phyloP scores from a whole-genome alignment of 805 yeast species.

The Lipomyces yamanashiensis region DNA sequence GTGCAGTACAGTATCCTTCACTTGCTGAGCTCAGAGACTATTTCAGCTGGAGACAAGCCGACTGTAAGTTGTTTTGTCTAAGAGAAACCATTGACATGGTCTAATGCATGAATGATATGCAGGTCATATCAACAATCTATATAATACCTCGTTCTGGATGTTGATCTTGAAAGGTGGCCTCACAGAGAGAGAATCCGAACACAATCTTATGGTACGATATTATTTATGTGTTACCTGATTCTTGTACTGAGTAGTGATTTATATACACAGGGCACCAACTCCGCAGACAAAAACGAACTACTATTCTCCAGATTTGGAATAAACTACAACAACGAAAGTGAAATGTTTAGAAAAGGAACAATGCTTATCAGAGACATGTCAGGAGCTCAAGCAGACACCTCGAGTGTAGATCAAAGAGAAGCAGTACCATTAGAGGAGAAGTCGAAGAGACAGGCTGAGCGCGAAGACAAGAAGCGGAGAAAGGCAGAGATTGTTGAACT shows the following conservation, averaged over 20 bases:
- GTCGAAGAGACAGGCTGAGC: slow-evolving; percentile 55
- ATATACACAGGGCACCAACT: slow-evolving; percentile 61
- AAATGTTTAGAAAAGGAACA: slow-evolving; percentile 85
- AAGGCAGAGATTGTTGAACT: slow-evolving; percentile 53
- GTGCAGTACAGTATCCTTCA: slow-evolving; percentile 86
- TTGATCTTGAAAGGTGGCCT: slow-evolving; percentile 71
- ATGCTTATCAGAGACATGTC: slow-evolving; percentile 55
- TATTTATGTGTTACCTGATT: neutral
- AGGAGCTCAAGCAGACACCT: neutral
- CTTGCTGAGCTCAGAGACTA: slow-evolving; percentile 69
- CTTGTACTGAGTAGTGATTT: neutral
- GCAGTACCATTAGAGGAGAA: slow-evolving; percentile 8
- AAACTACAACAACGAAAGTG: slow-evolving; percentile 90
- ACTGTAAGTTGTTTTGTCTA: slow-evolving; percentile 49
- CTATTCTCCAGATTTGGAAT: slow-evolving; percentile 76
- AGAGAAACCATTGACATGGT: neutral
- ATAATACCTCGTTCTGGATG: slow-evolving; percentile 92
- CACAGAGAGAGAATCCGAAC: slow-evolving; percentile 81
- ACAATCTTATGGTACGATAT: slow-evolving; percentile 52
- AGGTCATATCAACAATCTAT: slow-evolving; percentile 84
- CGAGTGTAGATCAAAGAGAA: slow-evolving; percentile 7
- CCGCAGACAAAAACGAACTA: slow-evolving; percentile 88
- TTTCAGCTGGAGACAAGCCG: slow-evolving; percentile 93
- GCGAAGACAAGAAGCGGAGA: slow-evolving; percentile 54
- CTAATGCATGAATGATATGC: slow-evolving; percentile 41